phyloP scores from a whole-genome alignment of 495 filamentous ascomycete genomes.

The Tuber brumale region DNA sequence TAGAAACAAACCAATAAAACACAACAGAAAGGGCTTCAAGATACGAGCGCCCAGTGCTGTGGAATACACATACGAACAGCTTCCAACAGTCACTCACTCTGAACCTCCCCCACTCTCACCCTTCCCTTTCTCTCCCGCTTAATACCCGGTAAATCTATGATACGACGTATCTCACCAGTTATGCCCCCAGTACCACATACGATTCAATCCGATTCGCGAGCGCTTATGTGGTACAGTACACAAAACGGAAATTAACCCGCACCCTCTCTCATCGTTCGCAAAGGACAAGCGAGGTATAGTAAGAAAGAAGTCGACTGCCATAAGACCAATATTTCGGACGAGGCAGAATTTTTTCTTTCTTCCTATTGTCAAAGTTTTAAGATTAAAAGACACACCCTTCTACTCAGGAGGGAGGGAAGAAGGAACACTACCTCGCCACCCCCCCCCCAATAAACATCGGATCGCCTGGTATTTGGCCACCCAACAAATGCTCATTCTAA shows the following conservation, averaged over 20 bases:
- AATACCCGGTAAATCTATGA: not conserved
- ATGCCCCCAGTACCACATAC: not conserved
- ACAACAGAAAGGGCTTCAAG: not conserved
- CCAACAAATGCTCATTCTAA: not conserved
- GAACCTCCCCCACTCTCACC: not conserved
- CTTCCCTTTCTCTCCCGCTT: not conserved
- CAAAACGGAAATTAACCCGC: not conserved
- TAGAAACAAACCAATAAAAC: not conserved
- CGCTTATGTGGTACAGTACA: not conserved
- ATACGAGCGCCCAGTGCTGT: not conserved
- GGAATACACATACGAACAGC: not conserved
- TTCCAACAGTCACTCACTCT: not conserved
- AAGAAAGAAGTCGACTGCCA: not conserved
- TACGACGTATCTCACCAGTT: not conserved
- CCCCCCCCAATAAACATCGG: not conserved
- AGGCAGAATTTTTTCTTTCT: not conserved
- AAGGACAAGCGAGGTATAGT: not conserved
- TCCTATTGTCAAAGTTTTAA: not conserved
- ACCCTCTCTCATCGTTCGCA: not conserved
- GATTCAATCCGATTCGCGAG: not conserved
- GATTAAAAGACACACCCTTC: not conserved
- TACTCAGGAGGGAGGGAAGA: not conserved
- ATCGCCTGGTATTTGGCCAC: not conserved
- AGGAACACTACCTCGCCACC: not conserved
- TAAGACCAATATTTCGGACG: not conserved